phyloP scores from a whole-genome alignment of 2,329 filamentous ascomycete genomes.

The Cytospora piceicola region DNA sequence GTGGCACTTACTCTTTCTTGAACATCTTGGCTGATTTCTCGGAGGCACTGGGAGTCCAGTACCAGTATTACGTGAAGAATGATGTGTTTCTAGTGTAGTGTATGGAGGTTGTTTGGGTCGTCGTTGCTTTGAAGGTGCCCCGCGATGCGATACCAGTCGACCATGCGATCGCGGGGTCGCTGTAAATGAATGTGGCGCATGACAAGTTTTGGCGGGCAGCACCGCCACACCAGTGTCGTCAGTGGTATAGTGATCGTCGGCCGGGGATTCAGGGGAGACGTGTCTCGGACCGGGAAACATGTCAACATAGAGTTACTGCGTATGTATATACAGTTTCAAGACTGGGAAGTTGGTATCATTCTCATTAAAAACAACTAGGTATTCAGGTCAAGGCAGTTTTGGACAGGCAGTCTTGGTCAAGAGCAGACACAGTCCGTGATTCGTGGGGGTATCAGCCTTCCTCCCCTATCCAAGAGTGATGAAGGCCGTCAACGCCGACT shows the following conservation, averaged over 20 bases:
- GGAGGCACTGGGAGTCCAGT: slow-evolving; percentile 4
- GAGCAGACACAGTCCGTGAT: background rate
- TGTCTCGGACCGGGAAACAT: background rate
- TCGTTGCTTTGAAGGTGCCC: slow-evolving; percentile 31
- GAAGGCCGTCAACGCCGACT: background rate
- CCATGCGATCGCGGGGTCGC: slow-evolving; percentile 37
- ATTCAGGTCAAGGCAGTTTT: background rate
- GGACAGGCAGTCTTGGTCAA: background rate
- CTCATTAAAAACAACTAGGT: background rate
- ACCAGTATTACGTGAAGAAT: background rate
- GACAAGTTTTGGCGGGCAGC: slow-evolving; percentile 4
- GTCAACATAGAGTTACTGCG: background rate
- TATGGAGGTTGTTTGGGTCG: background rate
- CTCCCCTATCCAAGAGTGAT: background rate
- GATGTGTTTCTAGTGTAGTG: too few species aligned
- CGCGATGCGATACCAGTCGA: slow-evolving; percentile 22
- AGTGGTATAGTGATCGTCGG: slow-evolving; percentile 15
- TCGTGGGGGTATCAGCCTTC: background rate
- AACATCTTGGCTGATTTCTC: slow-evolving; percentile 67
- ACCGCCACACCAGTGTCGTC: slow-evolving; percentile 24
- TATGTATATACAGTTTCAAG: too few species aligned
- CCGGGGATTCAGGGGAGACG: background rate
- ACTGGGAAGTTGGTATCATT: background rate
- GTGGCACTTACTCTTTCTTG: slow-evolving; percentile 78
- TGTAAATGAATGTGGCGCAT: slow-evolving; percentile 21